phyloP scores from a whole-genome alignment of 2,329 filamentous ascomycete genomes.

The Clarireedia paspali region DNA sequence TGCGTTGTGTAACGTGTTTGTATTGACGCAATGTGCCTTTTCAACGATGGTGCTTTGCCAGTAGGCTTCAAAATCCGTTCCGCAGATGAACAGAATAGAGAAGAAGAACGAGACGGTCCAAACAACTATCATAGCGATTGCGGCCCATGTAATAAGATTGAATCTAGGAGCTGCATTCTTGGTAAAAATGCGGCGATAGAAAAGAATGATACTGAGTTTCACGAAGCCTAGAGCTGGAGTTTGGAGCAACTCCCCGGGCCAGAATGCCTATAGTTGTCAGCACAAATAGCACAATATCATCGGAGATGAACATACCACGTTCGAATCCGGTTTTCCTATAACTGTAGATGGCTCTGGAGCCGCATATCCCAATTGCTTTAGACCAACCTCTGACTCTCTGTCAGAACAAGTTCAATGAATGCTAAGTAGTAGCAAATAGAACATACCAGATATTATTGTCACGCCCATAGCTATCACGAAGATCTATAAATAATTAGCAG shows the following conservation, averaged over 20 bases:
- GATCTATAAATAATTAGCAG: too few species aligned
- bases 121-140: neutral
- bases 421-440: too few species aligned
- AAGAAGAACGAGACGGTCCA: conserved; percentile 4
- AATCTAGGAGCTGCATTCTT: conserved; percentile 2
- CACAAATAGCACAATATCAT: too few species aligned
- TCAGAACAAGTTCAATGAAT: too few species aligned
- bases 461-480: too few species aligned
- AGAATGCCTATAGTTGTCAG: conserved; percentile 1
- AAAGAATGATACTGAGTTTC: conserved; percentile 7
- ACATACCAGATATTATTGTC: too few species aligned
- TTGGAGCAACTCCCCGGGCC: conserved; percentile 5
- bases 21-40: conserved; percentile 3
- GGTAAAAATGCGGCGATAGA: conserved; percentile 7
- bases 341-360: neutral
- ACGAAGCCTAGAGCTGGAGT: conserved; percentile 6
- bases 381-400: neutral
- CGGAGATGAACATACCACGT: neutral
- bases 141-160: neutral
- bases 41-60: conserved; percentile 4
- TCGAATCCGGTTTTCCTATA: conserved; percentile 5
- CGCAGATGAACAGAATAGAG: conserved; percentile 7
- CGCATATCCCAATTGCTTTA: conserved; percentile 3
- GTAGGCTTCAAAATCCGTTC: neutral
- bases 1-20: neutral